Evolutionary conservation across 192 early-diverging fungal genomes (phyloP).

Genomic region (Dissophora ornata): DNA sequence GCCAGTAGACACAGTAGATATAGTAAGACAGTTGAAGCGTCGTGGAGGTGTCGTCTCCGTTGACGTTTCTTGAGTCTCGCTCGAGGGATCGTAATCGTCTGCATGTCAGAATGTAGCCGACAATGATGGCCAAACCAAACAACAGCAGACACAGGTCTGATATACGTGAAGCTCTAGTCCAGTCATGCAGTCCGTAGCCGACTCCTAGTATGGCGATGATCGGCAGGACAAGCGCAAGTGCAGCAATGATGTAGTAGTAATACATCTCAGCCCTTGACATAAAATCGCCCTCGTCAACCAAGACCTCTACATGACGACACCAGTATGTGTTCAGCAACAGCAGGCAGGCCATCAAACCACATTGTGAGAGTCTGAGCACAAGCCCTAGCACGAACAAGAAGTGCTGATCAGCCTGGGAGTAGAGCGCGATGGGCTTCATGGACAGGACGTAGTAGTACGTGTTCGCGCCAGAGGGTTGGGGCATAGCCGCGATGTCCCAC

Average conservation of each 20-base stretch:
- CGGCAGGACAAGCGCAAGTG: conserved; percentile 12
- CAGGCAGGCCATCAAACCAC: conserved; percentile 26
- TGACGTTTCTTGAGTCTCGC: conserved; percentile 44
- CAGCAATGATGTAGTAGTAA: conserved; percentile 23
- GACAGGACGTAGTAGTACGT: conserved; percentile 18
- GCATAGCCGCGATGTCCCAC: background rate
- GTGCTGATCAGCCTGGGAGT: background rate
- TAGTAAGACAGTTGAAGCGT: conserved; percentile 43
- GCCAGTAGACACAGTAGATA: conserved; percentile 45
- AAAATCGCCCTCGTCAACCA: conserved; percentile 50
- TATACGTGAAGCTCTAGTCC: background rate
- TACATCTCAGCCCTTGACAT: conserved; percentile 48
- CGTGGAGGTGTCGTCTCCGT: conserved; percentile 38
- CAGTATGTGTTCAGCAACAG: conserved; percentile 47
- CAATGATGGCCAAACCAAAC: conserved; percentile 5
- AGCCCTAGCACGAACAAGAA: conserved; percentile 11
- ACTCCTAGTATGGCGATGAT: background rate
- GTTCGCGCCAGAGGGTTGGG: background rate
- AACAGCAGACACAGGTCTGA: conserved; percentile 17
- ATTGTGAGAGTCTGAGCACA: conserved; percentile 16
- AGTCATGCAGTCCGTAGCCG: background rate
- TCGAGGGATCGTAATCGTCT: conserved; percentile 27
- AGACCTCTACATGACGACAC: conserved; percentile 41
- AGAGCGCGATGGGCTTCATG: conserved; percentile 30
- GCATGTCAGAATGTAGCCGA: conserved; percentile 33